Base-by-base conservation (phyloP, 2,329 filamentous ascomycete genomes). In the Sphaerulina populicola region DNA sequence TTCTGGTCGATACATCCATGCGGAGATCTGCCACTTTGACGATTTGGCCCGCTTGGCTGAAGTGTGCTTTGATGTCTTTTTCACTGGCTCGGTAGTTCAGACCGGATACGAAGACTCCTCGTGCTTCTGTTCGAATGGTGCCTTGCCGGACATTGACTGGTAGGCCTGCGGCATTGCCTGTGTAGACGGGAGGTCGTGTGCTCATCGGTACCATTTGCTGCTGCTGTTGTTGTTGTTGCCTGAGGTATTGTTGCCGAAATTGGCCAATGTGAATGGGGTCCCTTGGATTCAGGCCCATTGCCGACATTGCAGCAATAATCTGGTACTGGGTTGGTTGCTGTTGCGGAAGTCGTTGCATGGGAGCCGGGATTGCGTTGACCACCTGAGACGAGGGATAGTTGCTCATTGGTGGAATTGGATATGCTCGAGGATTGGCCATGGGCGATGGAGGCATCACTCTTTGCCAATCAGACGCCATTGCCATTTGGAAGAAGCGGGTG, bases 21-120 rank as follows among this genome's bases (percentile, higher is more conserved):
- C 55, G 60, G 21, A 63, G 35, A 11, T 62, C 31, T 35, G 31
- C 58, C 42, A 60, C 57, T 27, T 57, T 60, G 21, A 56, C 53
- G 40, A 66, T 57, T 7, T 54, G 39, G 15, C 64, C 64, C 21
- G 58, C 62, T 47, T 49, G 44, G 44, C 52, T 44, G 57, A 66
- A 66, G 39, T 57, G 45, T 1, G 35, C 47, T 39, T 61, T 47
- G 29, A 66, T 55, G 14, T 65, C 62, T 15, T 52, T 53, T 9
- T 52, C 46, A n/a, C 52, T 49, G 14, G 62, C 60, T 54, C 60
- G 60, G 59, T 54, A 65, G 57, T 56, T 59, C 5, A 66, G 51
- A 12, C 55, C 56, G 14, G 52, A 60, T 30, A 66, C 59, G 47
- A 65, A 65, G 38, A 66, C 52, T 6, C 63, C 63, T 9, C 62